Percentiles rank a stretch among this genome's conserved stretches.
These are phyloP conservation scores for Cladosporium oxysporum DNA, from an alignment of 2,329 filamentous ascomycete species.

Conservation along the genomic window DNA sequence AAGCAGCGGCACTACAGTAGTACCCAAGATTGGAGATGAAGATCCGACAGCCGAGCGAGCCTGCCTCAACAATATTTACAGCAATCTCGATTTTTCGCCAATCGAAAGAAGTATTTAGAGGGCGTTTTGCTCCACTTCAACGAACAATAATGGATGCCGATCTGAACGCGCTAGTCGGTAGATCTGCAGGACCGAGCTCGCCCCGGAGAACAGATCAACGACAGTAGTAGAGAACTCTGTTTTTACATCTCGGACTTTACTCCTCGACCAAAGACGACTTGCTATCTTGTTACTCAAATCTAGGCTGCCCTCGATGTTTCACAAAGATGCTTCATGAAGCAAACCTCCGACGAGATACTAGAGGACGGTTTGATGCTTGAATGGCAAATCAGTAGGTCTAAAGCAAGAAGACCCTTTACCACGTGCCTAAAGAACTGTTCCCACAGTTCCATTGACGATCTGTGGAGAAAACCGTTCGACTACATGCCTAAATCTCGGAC, in stretches of 20 bases:
- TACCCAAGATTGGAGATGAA: not conserved
- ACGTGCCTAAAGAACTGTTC: not conserved
- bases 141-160: not conserved
- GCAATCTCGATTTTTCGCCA: not conserved
- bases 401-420: not conserved
- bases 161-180: not conserved
- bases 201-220: not conserved
- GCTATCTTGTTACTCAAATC: not conserved
- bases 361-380: not conserved
- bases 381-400: not conserved
- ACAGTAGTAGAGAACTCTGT: too few species aligned
- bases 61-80: not conserved
- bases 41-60: not conserved
- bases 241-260: too few species aligned
- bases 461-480: slow-evolving; percentile 5
- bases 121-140: not conserved
- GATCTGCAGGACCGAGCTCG: not conserved
- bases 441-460: not conserved
- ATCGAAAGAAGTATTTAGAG: not conserved
- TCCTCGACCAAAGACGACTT: not conserved
- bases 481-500: slow-evolving; percentile 1
- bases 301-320: not conserved
- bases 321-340: not conserved
- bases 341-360: not conserved
- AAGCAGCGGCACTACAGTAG: not conserved